Conservation (phyloP, 176 grass and related monocot genomes). For the Pharus latifolius region DNA sequence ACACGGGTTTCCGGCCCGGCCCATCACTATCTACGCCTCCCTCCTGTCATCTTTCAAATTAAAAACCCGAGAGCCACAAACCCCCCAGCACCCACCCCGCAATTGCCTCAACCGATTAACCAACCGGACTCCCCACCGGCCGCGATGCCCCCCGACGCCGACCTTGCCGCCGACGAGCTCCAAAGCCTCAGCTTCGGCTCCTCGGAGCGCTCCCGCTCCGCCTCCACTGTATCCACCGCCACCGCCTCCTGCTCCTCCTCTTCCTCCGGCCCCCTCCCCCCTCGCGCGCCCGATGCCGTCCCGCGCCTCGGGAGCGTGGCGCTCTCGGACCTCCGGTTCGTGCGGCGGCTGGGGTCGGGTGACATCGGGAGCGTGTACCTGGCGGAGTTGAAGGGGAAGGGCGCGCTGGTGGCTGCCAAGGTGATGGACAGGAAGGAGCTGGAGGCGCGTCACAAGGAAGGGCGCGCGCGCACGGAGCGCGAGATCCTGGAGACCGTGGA, state of each 20-base stretch:
- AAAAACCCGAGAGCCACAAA: too few relatives aligned
- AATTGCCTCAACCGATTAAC: background rate
- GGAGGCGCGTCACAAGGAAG: slow-evolving; percentile 68
- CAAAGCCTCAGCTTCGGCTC: slow-evolving; percentile 97
- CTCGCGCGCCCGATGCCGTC: too few relatives aligned
- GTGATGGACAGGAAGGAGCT: slow-evolving; percentile 94
- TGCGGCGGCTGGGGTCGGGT: slow-evolving; percentile 61
- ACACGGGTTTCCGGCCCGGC: slow-evolving; percentile 43
- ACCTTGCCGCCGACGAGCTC: slow-evolving; percentile 53
- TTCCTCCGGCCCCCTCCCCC: slow-evolving; percentile 33
- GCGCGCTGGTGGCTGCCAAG: slow-evolving; percentile 69
- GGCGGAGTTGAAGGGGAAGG: slow-evolving; percentile 44
- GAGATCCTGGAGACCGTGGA: slow-evolving; percentile 92
- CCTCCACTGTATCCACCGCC: slow-evolving; percentile 57
- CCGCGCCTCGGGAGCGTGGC: slow-evolving; percentile 36
- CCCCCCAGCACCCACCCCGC: too few relatives aligned
- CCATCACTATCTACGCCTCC: slow-evolving; percentile 19
- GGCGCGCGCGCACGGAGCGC: slow-evolving; percentile 77
- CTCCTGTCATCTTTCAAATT: slow-evolving; percentile 33
- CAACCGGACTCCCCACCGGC: slow-evolving; percentile 13
- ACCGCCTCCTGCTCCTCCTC: slow-evolving; percentile 64
- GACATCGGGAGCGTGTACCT: slow-evolving; percentile 99
- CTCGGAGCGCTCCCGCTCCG: slow-evolving; percentile 76
- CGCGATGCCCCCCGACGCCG: too few relatives aligned
- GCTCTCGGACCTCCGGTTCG: slow-evolving; percentile 71